phyloP scores from a whole-genome alignment of 352 stramenopile genomes.

The Phytopythium litorale region DNA sequence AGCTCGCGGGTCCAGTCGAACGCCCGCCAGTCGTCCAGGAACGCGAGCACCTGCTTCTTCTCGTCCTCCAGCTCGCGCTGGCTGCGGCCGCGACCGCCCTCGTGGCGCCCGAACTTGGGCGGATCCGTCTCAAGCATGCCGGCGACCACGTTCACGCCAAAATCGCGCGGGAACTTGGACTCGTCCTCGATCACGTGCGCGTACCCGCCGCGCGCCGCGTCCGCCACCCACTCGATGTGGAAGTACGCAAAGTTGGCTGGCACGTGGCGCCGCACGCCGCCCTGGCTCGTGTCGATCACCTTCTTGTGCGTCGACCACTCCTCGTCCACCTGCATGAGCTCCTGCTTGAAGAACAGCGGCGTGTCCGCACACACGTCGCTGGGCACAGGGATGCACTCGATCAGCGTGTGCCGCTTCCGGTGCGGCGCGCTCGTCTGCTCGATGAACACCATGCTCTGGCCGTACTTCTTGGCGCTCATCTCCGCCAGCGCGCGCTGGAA shows the following conservation, averaged over 20 bases:
- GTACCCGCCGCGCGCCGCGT: slow-evolving; percentile 43
- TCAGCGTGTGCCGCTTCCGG: slow-evolving; percentile 59
- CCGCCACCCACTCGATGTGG: slow-evolving; percentile 66
- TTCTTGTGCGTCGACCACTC: slow-evolving; percentile 83
- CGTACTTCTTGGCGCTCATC: slow-evolving; percentile 60
- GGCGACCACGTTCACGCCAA: slow-evolving; percentile 73
- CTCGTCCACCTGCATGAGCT: slow-evolving; percentile 67
- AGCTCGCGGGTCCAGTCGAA: slow-evolving; percentile 78
- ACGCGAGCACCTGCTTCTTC: slow-evolving; percentile 54
- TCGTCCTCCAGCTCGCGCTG: slow-evolving; percentile 36
- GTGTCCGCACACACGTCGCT: slow-evolving; percentile 53
- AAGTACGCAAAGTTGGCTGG: slow-evolving; percentile 83
- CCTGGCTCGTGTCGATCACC: slow-evolving; percentile 68
- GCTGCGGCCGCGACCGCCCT: slow-evolving; percentile 15
- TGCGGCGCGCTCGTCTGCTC: slow-evolving; percentile 69
- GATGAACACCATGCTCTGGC: slow-evolving; percentile 68
- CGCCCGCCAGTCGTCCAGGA: slow-evolving; percentile 59
- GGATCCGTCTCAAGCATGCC: slow-evolving; percentile 72
- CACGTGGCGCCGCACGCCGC: slow-evolving; percentile 55
- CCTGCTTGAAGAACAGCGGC: slow-evolving; percentile 83
- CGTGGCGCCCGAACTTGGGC: slow-evolving; percentile 53
- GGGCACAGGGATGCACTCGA: slow-evolving; percentile 80
- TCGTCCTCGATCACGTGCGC: slow-evolving; percentile 83
- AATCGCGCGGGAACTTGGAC: slow-evolving; percentile 64
- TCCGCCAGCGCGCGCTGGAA: slow-evolving; percentile 54